A percentile compares a stretch with the other conserved stretches of the same genome.
Conservation (phyloP, 176 grass and related monocot genomes). For the Aegilops longissima region DNA sequence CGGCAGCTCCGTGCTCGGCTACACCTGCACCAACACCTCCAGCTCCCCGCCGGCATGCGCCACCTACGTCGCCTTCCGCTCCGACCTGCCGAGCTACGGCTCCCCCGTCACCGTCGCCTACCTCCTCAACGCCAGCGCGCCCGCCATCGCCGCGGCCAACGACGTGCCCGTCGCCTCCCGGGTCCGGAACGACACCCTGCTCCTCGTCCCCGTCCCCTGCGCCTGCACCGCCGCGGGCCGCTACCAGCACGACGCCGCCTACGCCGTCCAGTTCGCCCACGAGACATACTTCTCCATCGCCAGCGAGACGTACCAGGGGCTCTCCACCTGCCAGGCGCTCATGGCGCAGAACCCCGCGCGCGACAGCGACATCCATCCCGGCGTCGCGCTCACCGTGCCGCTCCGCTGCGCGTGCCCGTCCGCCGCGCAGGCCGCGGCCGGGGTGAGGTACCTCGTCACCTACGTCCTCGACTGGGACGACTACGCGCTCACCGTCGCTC, state of each 20-base stretch:
- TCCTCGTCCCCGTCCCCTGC: neutral
- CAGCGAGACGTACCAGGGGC: no score
- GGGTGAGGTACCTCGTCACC: slow-evolving; percentile 46
- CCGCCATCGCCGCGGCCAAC: no score
- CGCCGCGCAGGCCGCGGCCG: slow-evolving; percentile 33
- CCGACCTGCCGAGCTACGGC: no score
- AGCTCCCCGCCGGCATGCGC: no score
- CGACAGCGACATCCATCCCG: neutral
- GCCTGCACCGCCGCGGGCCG: neutral
- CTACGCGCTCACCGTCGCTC: neutral
- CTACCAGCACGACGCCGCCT: no score
- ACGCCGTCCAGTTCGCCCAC: no score
- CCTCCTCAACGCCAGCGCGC: neutral
- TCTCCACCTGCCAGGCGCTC: neutral
- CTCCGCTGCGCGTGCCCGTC: slow-evolving; percentile 80
- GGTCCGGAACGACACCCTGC: neutral
- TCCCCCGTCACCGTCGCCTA: neutral
- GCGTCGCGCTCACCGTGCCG: slow-evolving; percentile 18
- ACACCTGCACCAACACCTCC: neutral
- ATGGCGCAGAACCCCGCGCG: neutral
- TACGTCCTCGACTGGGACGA: slow-evolving; percentile 54
- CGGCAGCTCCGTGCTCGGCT: neutral
- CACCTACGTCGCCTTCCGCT: no score
- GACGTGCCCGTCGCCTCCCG: neutral
- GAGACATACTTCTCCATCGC: neutral